phyloP scores from a whole-genome alignment of 169 alveolate species.

The Eimeria tenella region DNA sequence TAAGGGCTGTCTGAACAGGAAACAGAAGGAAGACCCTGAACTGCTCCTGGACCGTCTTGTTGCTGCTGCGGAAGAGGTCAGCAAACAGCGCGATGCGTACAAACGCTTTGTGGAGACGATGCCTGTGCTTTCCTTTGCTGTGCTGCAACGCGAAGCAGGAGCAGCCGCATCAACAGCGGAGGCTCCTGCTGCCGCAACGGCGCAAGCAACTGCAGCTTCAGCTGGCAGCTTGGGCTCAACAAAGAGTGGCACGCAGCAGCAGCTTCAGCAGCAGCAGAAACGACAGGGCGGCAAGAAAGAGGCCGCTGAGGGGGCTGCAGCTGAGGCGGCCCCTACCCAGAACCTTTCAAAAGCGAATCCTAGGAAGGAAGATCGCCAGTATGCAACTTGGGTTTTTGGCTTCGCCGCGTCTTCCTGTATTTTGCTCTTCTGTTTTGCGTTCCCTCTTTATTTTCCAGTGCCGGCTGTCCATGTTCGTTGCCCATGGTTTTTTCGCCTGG shows the following conservation, averaged over 20 bases:
- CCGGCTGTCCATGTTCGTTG: too few species aligned
- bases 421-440: neutral
- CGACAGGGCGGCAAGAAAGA: conserved; percentile 20
- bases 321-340: neutral
- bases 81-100: neutral
- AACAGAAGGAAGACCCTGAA: conserved; percentile 15
- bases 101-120: neutral
- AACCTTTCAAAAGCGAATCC: neutral
- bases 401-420: neutral
- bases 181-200: neutral
- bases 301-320: neutral
- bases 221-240: neutral
- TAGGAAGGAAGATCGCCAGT: neutral
- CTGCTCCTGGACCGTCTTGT: neutral
- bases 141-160: conserved; percentile 19
- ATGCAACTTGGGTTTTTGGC: neutral
- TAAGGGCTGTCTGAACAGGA: conserved; percentile 13
- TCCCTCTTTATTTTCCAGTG: neutral
- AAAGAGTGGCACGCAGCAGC: neutral
- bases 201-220: neutral
- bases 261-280: conserved; percentile 1
- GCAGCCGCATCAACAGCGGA: neutral
- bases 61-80: neutral
- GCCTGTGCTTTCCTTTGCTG: neutral
- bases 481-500: neutral